Evolutionary conservation across 345 rosid species (phyloP).

Genomic region (Populus nigra): DNA sequence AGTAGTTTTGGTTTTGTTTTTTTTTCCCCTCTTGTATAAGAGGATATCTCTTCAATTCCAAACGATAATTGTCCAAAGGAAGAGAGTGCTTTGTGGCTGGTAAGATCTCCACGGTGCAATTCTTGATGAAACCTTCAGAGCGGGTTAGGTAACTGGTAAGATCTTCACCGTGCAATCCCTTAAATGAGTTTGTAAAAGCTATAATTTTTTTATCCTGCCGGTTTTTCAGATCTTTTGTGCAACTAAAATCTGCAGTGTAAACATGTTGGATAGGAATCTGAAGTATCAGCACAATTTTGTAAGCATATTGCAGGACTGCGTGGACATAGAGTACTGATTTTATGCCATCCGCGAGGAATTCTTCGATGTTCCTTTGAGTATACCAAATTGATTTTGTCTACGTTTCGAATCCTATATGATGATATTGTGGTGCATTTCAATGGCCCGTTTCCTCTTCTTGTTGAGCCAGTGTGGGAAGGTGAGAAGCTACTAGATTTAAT

Average conservation of each 20-base stretch:
- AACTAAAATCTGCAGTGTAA: neutral
- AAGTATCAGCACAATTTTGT: neutral
- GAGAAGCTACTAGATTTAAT: neutral
- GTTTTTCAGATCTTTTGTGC: neutral
- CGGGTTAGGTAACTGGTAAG: conserved; percentile 1
- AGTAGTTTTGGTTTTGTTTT: neutral
- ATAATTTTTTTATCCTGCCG: neutral
- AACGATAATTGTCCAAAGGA: neutral
- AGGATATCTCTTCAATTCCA: conserved; percentile 5
- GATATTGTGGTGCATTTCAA: no score
- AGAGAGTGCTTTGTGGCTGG: conserved; percentile 8
- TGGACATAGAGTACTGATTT: neutral
- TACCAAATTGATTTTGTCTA: neutral
- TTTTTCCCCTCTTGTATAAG: neutral
- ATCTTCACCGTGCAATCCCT: neutral
- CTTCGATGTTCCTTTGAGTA: neutral
- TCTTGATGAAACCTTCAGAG: neutral
- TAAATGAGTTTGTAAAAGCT: neutral
- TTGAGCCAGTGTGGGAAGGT: neutral
- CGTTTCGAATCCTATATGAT: no score
- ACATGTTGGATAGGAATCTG: neutral
- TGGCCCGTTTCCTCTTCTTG: neutral
- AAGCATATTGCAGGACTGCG: neutral
- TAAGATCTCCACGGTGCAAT: conserved; percentile 7
- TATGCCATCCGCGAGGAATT: neutral